Conservation (phyloP, 2,329 filamentous ascomycete genomes). For the Botrytis deweyae region DNA sequence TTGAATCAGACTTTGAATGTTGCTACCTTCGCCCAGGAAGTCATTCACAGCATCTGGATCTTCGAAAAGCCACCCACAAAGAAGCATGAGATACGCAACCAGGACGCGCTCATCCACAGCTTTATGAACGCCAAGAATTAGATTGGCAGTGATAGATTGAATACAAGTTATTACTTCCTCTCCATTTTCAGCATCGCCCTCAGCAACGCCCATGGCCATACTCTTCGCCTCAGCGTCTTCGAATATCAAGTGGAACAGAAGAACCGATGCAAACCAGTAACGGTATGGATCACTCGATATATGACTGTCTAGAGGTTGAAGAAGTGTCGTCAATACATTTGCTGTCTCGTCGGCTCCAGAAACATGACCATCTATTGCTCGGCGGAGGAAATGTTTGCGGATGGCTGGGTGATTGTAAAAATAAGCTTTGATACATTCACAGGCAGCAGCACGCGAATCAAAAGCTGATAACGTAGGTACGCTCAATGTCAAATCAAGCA, state of each 20-base stretch:
- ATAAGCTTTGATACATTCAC: slow-evolving; percentile 90
- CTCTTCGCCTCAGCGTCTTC: slow-evolving; percentile 78
- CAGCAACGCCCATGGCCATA: slow-evolving; percentile 76
- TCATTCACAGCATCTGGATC: slow-evolving; percentile 90
- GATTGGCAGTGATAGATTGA: slow-evolving; percentile 80
- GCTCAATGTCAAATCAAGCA: slow-evolving; percentile 78
- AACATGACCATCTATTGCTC: slow-evolving; percentile 84
- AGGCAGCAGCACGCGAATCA: slow-evolving; percentile 79
- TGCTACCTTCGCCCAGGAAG: slow-evolving; percentile 87
- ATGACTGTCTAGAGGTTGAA: slow-evolving; percentile 63
- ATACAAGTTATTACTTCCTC: slow-evolving; percentile 96
- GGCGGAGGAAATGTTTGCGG: slow-evolving; percentile 77
- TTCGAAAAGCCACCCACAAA: slow-evolving; percentile 89
- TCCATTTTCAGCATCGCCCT: slow-evolving; percentile 83
- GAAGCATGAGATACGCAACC: slow-evolving; percentile 84
- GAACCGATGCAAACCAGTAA: slow-evolving; percentile 83
- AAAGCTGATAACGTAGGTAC: slow-evolving; percentile 66
- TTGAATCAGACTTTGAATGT: slow-evolving; percentile 81
- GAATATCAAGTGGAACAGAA: slow-evolving; percentile 81
- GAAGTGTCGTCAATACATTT: slow-evolving; percentile 82
- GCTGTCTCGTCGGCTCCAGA: slow-evolving; percentile 77
- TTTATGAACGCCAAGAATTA: slow-evolving; percentile 76
- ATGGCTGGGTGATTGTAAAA: slow-evolving; percentile 80
- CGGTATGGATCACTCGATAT: slow-evolving; percentile 78
- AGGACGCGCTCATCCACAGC: slow-evolving; percentile 76